phyloP scores from a whole-genome alignment of 2,329 filamentous ascomycete genomes.

The Colletotrichum ledebouriae region DNA sequence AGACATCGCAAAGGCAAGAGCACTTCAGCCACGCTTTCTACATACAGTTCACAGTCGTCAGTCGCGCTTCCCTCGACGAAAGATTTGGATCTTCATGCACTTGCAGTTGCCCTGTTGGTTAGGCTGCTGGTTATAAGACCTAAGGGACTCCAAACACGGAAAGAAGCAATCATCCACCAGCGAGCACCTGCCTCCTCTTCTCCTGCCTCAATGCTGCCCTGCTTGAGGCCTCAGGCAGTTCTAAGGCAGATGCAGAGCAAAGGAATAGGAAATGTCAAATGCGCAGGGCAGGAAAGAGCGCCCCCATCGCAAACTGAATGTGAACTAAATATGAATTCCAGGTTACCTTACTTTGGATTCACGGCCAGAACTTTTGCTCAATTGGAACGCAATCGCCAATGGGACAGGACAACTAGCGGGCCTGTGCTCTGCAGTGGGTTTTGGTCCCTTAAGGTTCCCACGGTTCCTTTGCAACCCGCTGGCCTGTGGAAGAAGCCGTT shows the following conservation, averaged over 20 bases:
- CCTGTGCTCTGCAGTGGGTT: background rate
- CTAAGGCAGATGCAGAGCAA: background rate
- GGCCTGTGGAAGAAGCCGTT: background rate
- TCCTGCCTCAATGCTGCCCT: too few relatives aligned
- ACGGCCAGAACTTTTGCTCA: background rate
- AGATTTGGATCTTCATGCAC: conserved; percentile 5
- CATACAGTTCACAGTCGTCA: background rate
- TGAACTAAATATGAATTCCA: background rate
- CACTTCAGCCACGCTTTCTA: background rate
- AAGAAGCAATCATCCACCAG: background rate
- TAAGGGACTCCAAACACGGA: background rate
- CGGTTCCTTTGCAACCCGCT: background rate
- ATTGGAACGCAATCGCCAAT: background rate
- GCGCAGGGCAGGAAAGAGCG: background rate
- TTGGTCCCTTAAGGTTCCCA: background rate
- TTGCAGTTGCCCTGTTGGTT: conserved; percentile 19
- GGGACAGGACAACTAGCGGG: background rate
- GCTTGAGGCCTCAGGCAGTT: background rate
- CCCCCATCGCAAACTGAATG: background rate
- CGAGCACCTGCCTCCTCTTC: background rate
- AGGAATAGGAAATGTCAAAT: too few relatives aligned
- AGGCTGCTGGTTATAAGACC: conserved; percentile 11
- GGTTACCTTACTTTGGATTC: background rate
- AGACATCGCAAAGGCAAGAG: background rate
- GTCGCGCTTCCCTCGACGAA: background rate